These are phyloP conservation scores for Xylariaceae sp. DNA, from an alignment of 2,329 filamentous ascomycete species.

Conservation along the genomic window DNA sequence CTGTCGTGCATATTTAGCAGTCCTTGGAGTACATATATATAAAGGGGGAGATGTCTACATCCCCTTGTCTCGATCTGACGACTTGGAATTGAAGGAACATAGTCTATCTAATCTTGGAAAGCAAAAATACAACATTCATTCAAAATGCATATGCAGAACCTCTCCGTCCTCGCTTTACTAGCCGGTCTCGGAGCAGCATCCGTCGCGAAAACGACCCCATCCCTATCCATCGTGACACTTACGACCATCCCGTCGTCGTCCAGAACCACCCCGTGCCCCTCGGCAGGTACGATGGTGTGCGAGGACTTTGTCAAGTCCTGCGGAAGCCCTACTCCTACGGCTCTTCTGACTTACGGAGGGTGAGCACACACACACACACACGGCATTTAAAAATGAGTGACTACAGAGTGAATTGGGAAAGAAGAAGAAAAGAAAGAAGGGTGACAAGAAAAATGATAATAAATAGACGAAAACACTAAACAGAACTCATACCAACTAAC, in stretches of 20 bases:
- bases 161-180: conserved; percentile 10
- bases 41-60: too few species aligned
- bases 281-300: conserved; percentile 22
- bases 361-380: conserved; percentile 3
- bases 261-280: conserved; percentile 15
- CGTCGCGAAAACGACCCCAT: conserved; percentile 1
- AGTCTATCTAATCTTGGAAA: too few species aligned
- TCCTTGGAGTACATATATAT: too few species aligned
- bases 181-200: conserved; percentile 11
- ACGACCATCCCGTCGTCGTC: too few species aligned
- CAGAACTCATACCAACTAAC: conserved; percentile 1
- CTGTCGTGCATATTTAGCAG: too few species aligned
- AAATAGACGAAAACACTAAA: neutral
- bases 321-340: conserved; percentile 22
- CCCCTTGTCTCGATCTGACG: too few species aligned
- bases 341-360: conserved; percentile 16
- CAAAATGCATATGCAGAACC: conserved; percentile 9
- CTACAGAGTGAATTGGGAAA: neutral
- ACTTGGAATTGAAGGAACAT: too few species aligned
- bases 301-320: conserved; percentile 22
- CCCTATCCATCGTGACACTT: too few species aligned
- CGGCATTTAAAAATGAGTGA: neutral
- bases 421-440: too few species aligned
- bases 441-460: neutral
- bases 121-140: too few species aligned